These are phyloP conservation scores for Auricularia auricula-judae DNA, from an alignment of 768 basidiomycete species.

Conservation along the genomic window DNA sequence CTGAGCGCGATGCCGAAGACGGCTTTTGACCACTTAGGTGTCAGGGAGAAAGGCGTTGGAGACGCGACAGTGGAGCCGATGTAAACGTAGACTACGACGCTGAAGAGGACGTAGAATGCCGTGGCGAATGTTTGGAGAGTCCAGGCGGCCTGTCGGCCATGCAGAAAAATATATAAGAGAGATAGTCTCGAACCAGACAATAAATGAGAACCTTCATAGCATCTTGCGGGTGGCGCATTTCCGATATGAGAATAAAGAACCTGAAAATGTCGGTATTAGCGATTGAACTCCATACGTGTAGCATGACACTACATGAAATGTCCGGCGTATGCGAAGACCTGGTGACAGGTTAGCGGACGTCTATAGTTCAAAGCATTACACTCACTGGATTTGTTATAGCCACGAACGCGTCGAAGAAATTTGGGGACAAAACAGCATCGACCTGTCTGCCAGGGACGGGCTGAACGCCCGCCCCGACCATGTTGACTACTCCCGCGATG, in stretches of 20 bases:
- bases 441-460: constrained; percentile 31
- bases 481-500: constrained; percentile 36
- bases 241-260: constrained; percentile 50
- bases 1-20: constrained; percentile 36
- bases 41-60: constrained; percentile 36
- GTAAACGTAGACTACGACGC: constrained; percentile 34
- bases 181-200: too few species aligned
- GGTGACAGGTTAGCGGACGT: not conserved
- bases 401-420: constrained; percentile 38
- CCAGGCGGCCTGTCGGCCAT: constrained; percentile 33
- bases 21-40: constrained; percentile 38
- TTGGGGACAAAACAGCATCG: constrained; percentile 25
- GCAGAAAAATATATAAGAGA: too few species aligned
- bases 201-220: constrained; percentile 39
- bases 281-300: not conserved
- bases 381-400: constrained; percentile 43
- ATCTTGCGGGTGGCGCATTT: constrained; percentile 40
- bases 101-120: constrained; percentile 37
- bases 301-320: constrained; percentile 34
- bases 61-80: constrained; percentile 37
- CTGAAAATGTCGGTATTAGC: constrained; percentile 15
- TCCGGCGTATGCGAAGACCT: constrained; percentile 43
- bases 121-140: constrained; percentile 44
- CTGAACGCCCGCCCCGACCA: constrained; percentile 39
- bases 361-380: not conserved